Evolutionary conservation across 805 yeast genomes (phyloP), one percentile per base, ranked within the genome.

Genomic region (Henningerozyma blattae): DNA sequence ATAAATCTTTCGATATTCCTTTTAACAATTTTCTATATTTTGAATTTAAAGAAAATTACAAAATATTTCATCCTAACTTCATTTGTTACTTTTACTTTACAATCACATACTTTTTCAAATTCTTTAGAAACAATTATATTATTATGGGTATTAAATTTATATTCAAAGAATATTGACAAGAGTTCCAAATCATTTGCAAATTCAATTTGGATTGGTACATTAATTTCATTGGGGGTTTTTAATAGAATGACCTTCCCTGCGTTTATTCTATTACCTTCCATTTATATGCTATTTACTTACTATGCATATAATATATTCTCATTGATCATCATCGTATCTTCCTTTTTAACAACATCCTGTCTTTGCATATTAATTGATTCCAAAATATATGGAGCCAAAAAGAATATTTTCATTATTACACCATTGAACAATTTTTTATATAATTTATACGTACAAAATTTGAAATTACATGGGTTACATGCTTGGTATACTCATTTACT

Each of bases 21-120:
- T 10, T 5, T 38, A 5, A 5, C 18, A 3, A 34, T 33, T 16
- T 30, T 6, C 27, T 8, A 24, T 38, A 3, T 15, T 26, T 5
- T 8, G 17, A 16, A 1, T 30, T 1, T 5, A 27, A 58, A 65
- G 47, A n/a, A 7, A n/a, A 6, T 17, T 18, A 5, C 13, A 5
- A 4, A 16, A 25, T 17, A 24, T 34, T 59, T 68, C 29, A 58
- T 67, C n/a, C 58, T 64, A 22, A 63, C 73, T 1, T 71, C 77
- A 2, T 89, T 82, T 48, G 67, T 85, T 22, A 77, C 94, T 0
- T 65, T 84, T 62, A 72, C 77, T 0, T 77, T 77, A 46, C 97
- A 91, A 50, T 65, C 83, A 0, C 96, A 86, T 50, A 75, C 93
- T 1, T 82, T 91, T 46, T 82, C 95, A n/a, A 91, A 91, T 51